Percentiles rank a stretch among this genome's conserved stretches.
These are phyloP conservation scores for Macrolepiota fuliginosa DNA, from an alignment of 768 basidiomycete species.

Conservation along the genomic window DNA sequence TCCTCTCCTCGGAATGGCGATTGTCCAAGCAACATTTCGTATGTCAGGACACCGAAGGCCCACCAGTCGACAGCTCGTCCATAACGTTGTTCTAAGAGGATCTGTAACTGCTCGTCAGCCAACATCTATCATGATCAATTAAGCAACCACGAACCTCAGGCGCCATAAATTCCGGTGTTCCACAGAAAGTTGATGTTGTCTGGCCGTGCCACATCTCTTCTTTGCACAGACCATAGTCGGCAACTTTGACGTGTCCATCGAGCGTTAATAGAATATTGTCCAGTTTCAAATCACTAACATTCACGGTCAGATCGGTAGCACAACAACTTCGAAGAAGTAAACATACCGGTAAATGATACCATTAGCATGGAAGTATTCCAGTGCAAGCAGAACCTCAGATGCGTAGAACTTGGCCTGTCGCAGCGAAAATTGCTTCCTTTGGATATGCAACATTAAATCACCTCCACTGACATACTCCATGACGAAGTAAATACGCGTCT, in stretches of 20 bases:
- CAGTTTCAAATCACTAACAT: slow-evolving; percentile 84
- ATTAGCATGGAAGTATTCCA: slow-evolving; percentile 98
- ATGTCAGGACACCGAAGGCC: slow-evolving; percentile 98
- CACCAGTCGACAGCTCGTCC: slow-evolving; percentile 99
- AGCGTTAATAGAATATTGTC: slow-evolving; percentile 97
- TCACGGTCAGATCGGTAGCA: not conserved
- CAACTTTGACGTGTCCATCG: slow-evolving; percentile 98
- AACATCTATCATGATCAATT: slow-evolving; percentile 3
- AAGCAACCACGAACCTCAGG: slow-evolving; percentile 68
- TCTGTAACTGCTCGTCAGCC: slow-evolving; percentile 46
- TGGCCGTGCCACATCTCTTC: slow-evolving; percentile 98
- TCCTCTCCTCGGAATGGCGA: slow-evolving; percentile 99
- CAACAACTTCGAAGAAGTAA: not conserved
- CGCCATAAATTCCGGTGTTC: slow-evolving; percentile 99
- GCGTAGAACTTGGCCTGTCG: slow-evolving; percentile 99
- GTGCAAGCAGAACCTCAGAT: slow-evolving; percentile 89
- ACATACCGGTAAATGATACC: slow-evolving; percentile 97
- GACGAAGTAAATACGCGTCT: slow-evolving; percentile 98
- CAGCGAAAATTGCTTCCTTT: slow-evolving; percentile 97
- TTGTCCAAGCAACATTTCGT: slow-evolving; percentile 98
- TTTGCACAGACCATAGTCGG: slow-evolving; percentile 98
- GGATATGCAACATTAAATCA: slow-evolving; percentile 99
- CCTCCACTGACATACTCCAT: slow-evolving; percentile 99
- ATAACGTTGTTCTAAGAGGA: slow-evolving; percentile 97
- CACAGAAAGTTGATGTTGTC: slow-evolving; percentile 98